These are phyloP conservation scores for Melocanna baccifera DNA, from an alignment of 176 grass and related monocot species.

Conservation along the genomic window DNA sequence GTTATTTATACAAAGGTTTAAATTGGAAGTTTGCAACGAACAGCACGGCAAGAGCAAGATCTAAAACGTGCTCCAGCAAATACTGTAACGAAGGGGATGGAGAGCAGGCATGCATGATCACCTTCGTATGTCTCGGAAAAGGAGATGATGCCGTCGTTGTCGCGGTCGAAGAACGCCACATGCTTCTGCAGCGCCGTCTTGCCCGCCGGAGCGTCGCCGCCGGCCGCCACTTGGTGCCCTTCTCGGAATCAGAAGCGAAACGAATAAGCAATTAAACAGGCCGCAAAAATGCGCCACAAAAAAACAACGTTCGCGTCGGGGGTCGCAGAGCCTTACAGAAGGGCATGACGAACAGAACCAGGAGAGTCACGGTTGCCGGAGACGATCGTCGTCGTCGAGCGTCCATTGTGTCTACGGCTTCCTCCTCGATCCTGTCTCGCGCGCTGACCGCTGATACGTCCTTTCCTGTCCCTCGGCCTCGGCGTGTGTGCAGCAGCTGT, in stretches of 20 bases:
- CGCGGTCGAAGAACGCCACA: slow-evolving; percentile 66
- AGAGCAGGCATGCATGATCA: neutral
- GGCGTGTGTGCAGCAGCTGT: neutral
- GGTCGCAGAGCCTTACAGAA: slow-evolving; percentile 10
- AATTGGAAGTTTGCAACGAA: neutral
- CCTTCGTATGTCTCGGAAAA: slow-evolving; percentile 65
- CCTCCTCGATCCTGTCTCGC: neutral
- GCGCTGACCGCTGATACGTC: neutral
- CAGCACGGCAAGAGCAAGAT: neutral
- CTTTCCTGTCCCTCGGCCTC: neutral
- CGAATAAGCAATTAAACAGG: neutral
- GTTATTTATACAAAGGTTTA: neutral
- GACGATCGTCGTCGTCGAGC: neutral
- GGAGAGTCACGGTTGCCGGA: neutral
- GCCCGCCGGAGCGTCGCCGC: neutral
- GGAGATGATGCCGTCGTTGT: slow-evolving; percentile 74
- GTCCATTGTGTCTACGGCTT: slow-evolving; percentile 12
- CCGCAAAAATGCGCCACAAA: neutral
- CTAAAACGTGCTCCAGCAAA: neutral
- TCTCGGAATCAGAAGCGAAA: neutral
- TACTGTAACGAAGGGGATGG: neutral
- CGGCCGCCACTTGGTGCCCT: neutral
- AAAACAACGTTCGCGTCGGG: too few relatives aligned
- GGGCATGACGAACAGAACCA: neutral
- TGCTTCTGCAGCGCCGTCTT: slow-evolving; percentile 75